Evolutionary conservation across 441 rosid species (phyloP), one percentile per base, ranked within the genome.

Genomic region (Melastoma candidum): DNA sequence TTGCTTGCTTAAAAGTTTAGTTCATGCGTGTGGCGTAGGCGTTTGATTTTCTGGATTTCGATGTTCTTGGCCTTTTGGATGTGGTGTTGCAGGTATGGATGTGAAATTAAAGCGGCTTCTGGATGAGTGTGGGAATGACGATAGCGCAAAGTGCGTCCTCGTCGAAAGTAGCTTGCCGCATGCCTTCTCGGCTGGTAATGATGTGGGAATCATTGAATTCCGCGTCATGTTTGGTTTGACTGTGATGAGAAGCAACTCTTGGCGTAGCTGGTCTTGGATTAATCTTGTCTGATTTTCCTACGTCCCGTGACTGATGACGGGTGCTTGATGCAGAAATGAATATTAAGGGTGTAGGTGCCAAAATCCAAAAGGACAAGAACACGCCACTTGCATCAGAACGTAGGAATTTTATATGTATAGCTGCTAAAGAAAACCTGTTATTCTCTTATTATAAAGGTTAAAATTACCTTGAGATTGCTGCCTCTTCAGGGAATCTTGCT

Each of bases 271-370:
- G 26, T 5, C 3, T n/a, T 57, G 12, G 25, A 24, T n/a, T 44
- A 2, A 11, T n/a, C 11, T 10, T 26, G 26, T 36, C 2, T 1
- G 46, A 24, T 26, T 43, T 36, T 45, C 24, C 41, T 59, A 48
- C 58, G 27, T 51, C 32, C 44, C 27, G 52, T 48, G 10, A 26
- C 49, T 63, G 49, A 11, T 12, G 22, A 17, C 22, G 22, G 24
- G 39, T 52, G 17, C 26, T 36, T 63, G 61, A 66, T 81, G 87
- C 88, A 92, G 97, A 95, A 58, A 88, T 93, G 97, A 97, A 89
- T 77, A 84, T 93, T 61, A 86, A 88, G 79, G 92, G 97, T 63
- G 88, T 89, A 67, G 96, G 73, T 70, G 88, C 87, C 39, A 95
- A 88, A 71, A 86, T 93, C 68, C 87, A 51, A 73, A 78, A 69